Conservation (phyloP, 495 filamentous ascomycete species). For the Lasiosphaeria miniovina region DNA sequence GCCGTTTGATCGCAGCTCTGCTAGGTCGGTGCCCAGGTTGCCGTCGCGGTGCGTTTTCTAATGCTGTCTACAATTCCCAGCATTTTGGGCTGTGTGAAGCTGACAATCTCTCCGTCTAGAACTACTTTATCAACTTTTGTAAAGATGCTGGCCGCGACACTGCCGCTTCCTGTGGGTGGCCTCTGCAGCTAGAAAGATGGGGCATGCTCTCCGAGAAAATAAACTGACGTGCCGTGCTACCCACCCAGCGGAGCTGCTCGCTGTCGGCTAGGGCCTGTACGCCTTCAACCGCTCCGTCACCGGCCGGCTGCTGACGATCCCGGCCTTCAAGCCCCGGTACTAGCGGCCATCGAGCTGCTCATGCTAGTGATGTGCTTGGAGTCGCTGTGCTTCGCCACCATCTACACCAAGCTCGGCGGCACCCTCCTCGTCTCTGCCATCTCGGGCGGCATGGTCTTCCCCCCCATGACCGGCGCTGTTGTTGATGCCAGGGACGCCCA, state of each 20-base stretch:
- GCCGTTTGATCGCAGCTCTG: slow-evolving; percentile 65
- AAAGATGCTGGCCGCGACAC: slow-evolving; percentile 27
- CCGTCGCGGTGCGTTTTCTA: slow-evolving; percentile 51
- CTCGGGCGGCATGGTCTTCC: slow-evolving; percentile 62
- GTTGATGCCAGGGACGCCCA: slow-evolving; percentile 40
- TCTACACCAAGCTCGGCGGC: slow-evolving; percentile 66
- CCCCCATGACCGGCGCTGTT: slow-evolving; percentile 58
- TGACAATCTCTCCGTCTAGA: slow-evolving; percentile 13
- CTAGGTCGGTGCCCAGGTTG: slow-evolving; percentile 67
- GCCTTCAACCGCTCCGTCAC: slow-evolving; percentile 65
- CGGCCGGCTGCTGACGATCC: slow-evolving; percentile 45
- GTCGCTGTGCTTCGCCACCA: slow-evolving; percentile 65
- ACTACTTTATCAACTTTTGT: slow-evolving; percentile 43
- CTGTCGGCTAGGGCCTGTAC: slow-evolving; percentile 64
- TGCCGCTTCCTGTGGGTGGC: slow-evolving; percentile 20
- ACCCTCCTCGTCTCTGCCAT: slow-evolving; percentile 62
- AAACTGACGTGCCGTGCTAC: neutral
- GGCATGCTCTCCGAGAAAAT: too few relatives aligned
- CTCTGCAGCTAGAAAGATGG: too few relatives aligned
- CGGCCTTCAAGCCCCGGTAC: slow-evolving; percentile 47
- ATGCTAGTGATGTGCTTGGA: slow-evolving; percentile 67
- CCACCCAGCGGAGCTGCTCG: slow-evolving; percentile 49
- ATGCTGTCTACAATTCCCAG: slow-evolving; percentile 39
- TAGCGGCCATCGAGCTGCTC: slow-evolving; percentile 55
- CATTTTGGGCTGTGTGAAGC: neutral